Evolutionary conservation across 129 eudicot species (phyloP).

Genomic region (Solidago caesia): DNA sequence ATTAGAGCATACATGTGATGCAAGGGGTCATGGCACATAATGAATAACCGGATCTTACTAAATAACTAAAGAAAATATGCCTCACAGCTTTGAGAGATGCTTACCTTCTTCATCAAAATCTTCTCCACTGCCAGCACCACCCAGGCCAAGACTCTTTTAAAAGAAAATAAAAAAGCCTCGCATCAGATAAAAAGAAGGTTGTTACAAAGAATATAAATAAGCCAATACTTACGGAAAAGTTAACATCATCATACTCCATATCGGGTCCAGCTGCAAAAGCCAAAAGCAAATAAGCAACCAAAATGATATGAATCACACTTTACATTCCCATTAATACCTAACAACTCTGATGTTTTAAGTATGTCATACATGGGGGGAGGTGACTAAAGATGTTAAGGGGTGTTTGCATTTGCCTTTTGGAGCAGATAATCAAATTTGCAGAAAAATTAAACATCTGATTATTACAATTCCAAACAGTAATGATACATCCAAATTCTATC

Average conservation of each 20-base stretch:
- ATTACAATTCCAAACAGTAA: too few relatives aligned
- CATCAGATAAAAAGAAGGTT: neutral
- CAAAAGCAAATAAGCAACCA: slow-evolving; percentile 17
- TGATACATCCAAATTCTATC: too few relatives aligned
- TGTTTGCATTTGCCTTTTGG: neutral
- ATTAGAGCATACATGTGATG: neutral
- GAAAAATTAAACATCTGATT: neutral
- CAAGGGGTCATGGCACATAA: neutral
- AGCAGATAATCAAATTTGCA: too few relatives aligned
- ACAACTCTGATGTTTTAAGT: neutral
- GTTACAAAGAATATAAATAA: neutral
- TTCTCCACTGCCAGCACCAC: slow-evolving; percentile 51
- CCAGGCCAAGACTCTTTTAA: slow-evolving; percentile 58
- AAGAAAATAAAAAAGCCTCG: slow-evolving; percentile 3
- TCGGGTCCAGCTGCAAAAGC: slow-evolving; percentile 44
- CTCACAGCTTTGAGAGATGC: neutral
- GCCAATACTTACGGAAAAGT: slow-evolving; percentile 56
- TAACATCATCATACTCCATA: slow-evolving; percentile 63
- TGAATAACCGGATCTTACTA: neutral
- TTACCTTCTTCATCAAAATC: slow-evolving; percentile 58
- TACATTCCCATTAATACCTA: neutral
- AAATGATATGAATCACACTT: neutral
- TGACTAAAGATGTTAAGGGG: neutral
- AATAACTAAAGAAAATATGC: neutral
- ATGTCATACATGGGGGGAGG: neutral